Evolutionary conservation across 2,329 filamentous ascomycete genomes (phyloP), one percentile per base, ranked within the genome.

Genomic region (Penicillium sp.): DNA sequence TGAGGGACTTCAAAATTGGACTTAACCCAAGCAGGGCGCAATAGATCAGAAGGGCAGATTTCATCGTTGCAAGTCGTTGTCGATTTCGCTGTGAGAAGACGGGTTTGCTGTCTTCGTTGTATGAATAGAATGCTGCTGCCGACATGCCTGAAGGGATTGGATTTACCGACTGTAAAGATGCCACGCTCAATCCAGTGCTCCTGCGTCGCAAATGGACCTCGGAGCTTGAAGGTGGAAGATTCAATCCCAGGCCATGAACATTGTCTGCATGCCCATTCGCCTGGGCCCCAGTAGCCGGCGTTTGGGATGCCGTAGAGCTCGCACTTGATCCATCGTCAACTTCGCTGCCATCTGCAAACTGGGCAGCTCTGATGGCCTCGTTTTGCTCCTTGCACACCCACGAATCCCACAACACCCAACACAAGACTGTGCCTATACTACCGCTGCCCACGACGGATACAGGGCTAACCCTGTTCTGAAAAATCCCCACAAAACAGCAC

Each of bases 1-100:
- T 99, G n/a, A 99, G 83, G 1, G 92, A 97, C 72, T 97, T 97
- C 60, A 99, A 84, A 62, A 99, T 97, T 0, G 94, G 94, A 43
- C 90, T 96, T 3, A 99, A 82, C 11, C 93, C 94, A 3, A 97
- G 84, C 14, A 99, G 81, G 3, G 91, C 92, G 64, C 89, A 95
- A 75, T 95, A 97, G 66, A 97, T 97, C 50, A 97, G 81, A 38
- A 95, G 79, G 0, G 92, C 92, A 0, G 92, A 97, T 74, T 97
- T 97, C 63, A 92, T 85, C 0, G 94, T 97, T 33, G 88, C 85
- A 4, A 97, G 71, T 3, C 85, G 81, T 60, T 85, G 81, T 60
- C 84, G 82, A 61, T 82, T 85, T 42, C 82, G 74, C 3, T 79
- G 75, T 5, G 83, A 82, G 51, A 72, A 63, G 4, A 70, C 64